phyloP scores from a whole-genome alignment of 768 basidiomycete species.

The Ramaria rubella region DNA sequence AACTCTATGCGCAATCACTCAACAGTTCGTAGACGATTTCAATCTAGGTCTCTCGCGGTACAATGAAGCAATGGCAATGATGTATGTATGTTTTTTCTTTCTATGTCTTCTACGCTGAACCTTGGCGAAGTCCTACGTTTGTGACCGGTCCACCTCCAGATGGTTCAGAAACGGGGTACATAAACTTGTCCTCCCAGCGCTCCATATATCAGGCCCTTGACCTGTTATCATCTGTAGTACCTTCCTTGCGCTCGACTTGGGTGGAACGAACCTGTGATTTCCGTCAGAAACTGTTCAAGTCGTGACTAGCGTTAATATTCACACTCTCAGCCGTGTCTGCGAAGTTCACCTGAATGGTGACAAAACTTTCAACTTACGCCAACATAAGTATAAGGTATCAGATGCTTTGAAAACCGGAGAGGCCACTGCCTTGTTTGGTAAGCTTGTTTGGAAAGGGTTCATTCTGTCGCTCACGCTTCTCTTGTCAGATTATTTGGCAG shows the following conservation, averaged over 20 bases:
- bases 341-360: constrained; percentile 89
- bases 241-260: constrained; percentile 93
- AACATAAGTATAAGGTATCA: constrained; percentile 96
- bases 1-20: constrained; percentile 60
- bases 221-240: constrained; percentile 45
- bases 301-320: background rate
- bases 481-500: constrained; percentile 88
- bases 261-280: constrained; percentile 92
- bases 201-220: background rate
- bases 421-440: constrained; percentile 80
- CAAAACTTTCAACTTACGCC: constrained; percentile 80
- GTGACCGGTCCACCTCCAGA: constrained; percentile 86
- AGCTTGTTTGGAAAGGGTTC: constrained; percentile 14
- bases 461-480: constrained; percentile 5
- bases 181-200: constrained; percentile 10
- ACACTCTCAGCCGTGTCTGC: constrained; percentile 71
- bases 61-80: constrained; percentile 87
- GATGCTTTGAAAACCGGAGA: constrained; percentile 91
- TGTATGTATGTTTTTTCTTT: constrained; percentile 39
- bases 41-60: constrained; percentile 64
- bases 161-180: constrained; percentile 88
- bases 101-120: background rate
- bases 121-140: constrained; percentile 69
- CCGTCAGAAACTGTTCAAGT: background rate
- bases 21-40: constrained; percentile 78